Evolutionary conservation across 306 rosid species (phyloP), one percentile per base, ranked within the genome.

Genomic region (Vicia sativa): DNA sequence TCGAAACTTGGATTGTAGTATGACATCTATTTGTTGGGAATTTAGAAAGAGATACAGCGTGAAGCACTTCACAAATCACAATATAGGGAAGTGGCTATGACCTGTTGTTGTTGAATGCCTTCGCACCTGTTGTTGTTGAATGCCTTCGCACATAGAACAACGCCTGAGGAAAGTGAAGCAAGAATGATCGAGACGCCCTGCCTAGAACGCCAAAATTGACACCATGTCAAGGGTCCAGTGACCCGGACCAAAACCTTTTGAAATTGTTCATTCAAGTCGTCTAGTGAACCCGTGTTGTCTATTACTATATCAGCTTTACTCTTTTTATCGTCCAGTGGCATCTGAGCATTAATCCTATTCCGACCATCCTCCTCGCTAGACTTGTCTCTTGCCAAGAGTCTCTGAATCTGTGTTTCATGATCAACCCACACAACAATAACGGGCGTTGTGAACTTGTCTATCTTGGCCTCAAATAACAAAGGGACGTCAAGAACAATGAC

Each of bases 401-500:
- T 81, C 15, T 13, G 79, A 44, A 83, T 83, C 77, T 93, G 97
- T 2, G 90, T 90, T 48, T 85, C 89, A 16, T 92, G 88, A 79
- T 87, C 92, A 73, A 90, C 91, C 96, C 96, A 95, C 4, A 90
- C 96, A 46, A 90, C 96, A 39, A 83, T 71, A 67, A 84, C 73
- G 31, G 97, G 97, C 44, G 90, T 90, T n/a, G 99, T 87, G 83
- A 89, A 85, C 68, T 25, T 85, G 74, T 87, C 95, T 81, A 90
- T 86, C 81, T 82, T 88, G 67, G 88, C 96, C 78, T 95, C 95
- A 9, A 93, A 88, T 71, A 93, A 79, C 60, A 90, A 71, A 28
- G 97, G 99, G 72, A 88, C 65, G 46, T 95, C 95, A 26, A 95
- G 92, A 42, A 90, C 89, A 78, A 90, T 95, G 45, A 95, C 83